Evolutionary conservation across 495 filamentous ascomycete species (phyloP).

Genomic region (Neurospora sp.): DNA sequence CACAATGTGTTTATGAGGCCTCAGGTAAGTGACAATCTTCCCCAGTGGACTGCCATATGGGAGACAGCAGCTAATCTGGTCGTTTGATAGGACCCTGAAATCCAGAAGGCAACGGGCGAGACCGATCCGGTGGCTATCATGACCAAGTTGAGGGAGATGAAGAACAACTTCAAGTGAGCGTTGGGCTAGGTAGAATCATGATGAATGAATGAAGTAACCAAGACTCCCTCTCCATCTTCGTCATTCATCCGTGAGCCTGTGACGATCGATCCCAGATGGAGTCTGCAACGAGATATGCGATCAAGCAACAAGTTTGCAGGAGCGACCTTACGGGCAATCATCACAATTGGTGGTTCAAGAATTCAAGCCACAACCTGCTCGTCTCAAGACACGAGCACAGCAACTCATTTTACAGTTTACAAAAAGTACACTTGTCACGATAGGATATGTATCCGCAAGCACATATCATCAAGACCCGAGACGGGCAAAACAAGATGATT

Average conservation of each 20-base stretch:
- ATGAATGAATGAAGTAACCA: background rate
- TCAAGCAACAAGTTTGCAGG: background rate
- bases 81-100: constrained; percentile 56
- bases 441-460: background rate
- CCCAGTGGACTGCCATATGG: background rate
- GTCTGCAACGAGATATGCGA: background rate
- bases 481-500: constrained; percentile 8
- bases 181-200: background rate
- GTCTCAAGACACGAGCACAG: background rate
- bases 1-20: constrained; percentile 97
- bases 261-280: background rate
- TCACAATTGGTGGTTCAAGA: no score
- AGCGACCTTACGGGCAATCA: background rate
- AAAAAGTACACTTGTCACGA: background rate
- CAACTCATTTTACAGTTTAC: background rate
- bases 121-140: constrained; percentile 80
- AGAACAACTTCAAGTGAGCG: constrained; percentile 70
- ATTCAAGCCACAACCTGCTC: no score
- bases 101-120: constrained; percentile 77
- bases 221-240: background rate
- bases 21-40: constrained; percentile 44
- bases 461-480: constrained; percentile 9
- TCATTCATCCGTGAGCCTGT: background rate
- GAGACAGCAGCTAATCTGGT: constrained; percentile 1
- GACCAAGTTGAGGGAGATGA: constrained; percentile 79